Evolutionary conservation across 352 stramenopile genomes (phyloP).

Genomic region (Pythium sukuiense): DNA sequence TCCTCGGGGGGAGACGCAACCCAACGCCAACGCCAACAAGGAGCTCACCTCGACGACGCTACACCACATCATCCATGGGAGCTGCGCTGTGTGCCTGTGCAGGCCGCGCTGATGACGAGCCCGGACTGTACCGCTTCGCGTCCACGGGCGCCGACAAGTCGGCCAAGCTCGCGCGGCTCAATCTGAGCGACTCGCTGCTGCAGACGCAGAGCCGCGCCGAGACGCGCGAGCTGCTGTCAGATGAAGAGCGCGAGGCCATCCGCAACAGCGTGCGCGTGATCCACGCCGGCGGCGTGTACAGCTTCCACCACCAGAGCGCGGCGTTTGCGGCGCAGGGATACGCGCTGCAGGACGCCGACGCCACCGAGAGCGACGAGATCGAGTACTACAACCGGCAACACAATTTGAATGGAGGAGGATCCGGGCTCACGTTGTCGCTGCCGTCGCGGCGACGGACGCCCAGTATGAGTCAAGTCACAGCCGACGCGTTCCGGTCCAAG

Average conservation of each 20-base stretch:
- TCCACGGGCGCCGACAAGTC: slow-evolving; percentile 5
- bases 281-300: slow-evolving; percentile 15
- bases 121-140: slow-evolving; percentile 17
- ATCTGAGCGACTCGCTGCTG: slow-evolving; percentile 14
- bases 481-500: slow-evolving; percentile 68
- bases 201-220: slow-evolving; percentile 30
- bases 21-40: background rate
- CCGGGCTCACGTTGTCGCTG: slow-evolving; percentile 3
- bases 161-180: slow-evolving; percentile 7
- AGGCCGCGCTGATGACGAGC: slow-evolving; percentile 23
- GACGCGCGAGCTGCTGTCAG: slow-evolving; percentile 28
- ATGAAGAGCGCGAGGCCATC: slow-evolving; percentile 29
- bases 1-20: background rate
- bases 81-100: slow-evolving; percentile 24
- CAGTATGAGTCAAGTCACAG: slow-evolving; percentile 51
- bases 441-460: slow-evolving; percentile 20
- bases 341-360: slow-evolving; percentile 15
- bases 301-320: slow-evolving; percentile 8
- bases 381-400: slow-evolving; percentile 26
- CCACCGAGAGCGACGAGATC: slow-evolving; percentile 29
- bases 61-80: slow-evolving; percentile 17
- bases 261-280: slow-evolving; percentile 27
- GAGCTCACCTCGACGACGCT: background rate
- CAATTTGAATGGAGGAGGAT: background rate
- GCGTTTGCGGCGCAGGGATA: slow-evolving; percentile 12